Conservation (phyloP, 805 yeast species). For the Hermanozyma aechmeae region DNA sequence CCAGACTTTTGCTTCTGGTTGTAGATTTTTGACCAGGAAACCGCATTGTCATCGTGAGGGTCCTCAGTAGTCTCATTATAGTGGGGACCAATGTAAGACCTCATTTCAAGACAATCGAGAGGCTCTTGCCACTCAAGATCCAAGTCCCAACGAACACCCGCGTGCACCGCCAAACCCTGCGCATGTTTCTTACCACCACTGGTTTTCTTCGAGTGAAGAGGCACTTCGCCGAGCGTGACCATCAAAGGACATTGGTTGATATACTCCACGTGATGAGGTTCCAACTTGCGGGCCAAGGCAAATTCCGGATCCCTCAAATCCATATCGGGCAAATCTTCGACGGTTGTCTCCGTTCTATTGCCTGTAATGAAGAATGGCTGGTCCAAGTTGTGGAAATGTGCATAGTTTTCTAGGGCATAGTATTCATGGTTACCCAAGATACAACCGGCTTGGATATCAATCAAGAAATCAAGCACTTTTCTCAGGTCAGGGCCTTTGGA, state of each 20-base stretch:
- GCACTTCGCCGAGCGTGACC: constrained; percentile 51
- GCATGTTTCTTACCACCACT: constrained; percentile 18
- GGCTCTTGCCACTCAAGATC: constrained; percentile 51
- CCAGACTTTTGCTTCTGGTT: constrained; percentile 31
- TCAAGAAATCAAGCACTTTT: constrained; percentile 49
- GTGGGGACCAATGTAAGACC: constrained; percentile 57
- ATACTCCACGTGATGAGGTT: constrained; percentile 52
- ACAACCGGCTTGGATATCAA: constrained; percentile 54
- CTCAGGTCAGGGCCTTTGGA: constrained; percentile 76
- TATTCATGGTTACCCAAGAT: constrained; percentile 88
- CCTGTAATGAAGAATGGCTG: constrained; percentile 18
- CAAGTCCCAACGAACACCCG: constrained; percentile 66
- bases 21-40: constrained; percentile 53
- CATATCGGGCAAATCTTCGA: constrained; percentile 1
- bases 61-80: constrained; percentile 51
- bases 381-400: constrained; percentile 44
- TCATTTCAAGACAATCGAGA: constrained; percentile 55
- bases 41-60: constrained; percentile 23
- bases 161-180: constrained; percentile 64
- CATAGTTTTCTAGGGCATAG: constrained; percentile 56
- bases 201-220: constrained; percentile 24
- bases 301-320: constrained; percentile 23
- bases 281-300: constrained; percentile 42
- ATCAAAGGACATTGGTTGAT: constrained; percentile 59
- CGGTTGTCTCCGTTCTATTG: constrained; percentile 3